phyloP scores from a whole-genome alignment of 352 stramenopile species.

The Pythium rhizo-oryzae region DNA sequence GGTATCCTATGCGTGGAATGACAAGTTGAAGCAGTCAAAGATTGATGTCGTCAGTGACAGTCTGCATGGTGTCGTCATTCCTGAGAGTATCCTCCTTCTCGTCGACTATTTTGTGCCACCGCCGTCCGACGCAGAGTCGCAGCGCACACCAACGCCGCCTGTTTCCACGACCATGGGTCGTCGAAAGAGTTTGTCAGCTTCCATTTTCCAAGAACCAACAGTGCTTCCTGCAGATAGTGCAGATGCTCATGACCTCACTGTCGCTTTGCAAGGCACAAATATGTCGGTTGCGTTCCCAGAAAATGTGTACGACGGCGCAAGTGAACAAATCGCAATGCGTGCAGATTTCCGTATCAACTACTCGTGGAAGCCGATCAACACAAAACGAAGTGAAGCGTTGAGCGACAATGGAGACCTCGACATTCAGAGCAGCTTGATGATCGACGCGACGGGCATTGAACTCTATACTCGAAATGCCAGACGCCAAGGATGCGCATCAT shows the following conservation, averaged over 20 bases:
- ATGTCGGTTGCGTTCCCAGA: constrained; percentile 61
- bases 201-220: constrained; percentile 29
- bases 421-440: constrained; percentile 69
- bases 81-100: constrained; percentile 47
- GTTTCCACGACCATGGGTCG: constrained; percentile 24
- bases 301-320: constrained; percentile 43
- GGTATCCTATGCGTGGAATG: constrained; percentile 67
- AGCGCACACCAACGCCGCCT: background rate
- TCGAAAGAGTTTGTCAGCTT: constrained; percentile 54
- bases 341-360: constrained; percentile 63
- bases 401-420: constrained; percentile 42
- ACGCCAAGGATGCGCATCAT: constrained; percentile 54
- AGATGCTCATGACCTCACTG: constrained; percentile 40
- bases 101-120: constrained; percentile 61
- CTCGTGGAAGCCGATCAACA: constrained; percentile 44
- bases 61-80: constrained; percentile 57
- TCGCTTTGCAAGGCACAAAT: constrained; percentile 48
- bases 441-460: constrained; percentile 64
- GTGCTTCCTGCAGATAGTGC: background rate
- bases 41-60: constrained; percentile 54
- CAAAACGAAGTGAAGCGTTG: background rate
- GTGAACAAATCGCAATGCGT: constrained; percentile 51
- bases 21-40: constrained; percentile 39
- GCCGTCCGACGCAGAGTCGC: constrained; percentile 16
- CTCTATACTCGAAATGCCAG: constrained; percentile 65